These are phyloP conservation scores for Sphaerobolus stellatus DNA, from an alignment of 1,284 basidiomycete species.

Conservation along the genomic window DNA sequence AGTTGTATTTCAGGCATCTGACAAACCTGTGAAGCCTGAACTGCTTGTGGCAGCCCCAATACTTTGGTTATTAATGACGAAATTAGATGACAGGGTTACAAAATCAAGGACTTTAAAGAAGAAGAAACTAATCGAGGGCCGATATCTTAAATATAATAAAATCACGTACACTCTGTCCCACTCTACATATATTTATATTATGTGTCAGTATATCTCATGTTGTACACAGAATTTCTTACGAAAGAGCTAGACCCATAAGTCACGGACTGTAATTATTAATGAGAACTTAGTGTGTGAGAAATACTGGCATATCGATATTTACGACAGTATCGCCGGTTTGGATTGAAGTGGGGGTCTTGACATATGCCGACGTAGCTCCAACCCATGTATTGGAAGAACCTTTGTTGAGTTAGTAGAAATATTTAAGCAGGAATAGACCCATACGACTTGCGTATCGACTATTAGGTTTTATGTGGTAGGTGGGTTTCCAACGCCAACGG, in stretches of 20 bases:
- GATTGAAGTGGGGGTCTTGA: too few species aligned
- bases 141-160: background rate
- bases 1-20: background rate
- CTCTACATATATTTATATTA: constrained; percentile 13
- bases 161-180: constrained; percentile 50
- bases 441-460: background rate
- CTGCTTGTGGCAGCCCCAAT: constrained; percentile 42
- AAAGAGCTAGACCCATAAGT: constrained; percentile 53
- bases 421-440: background rate
- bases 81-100: constrained; percentile 24
- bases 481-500: background rate
- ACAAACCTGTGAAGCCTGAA: constrained; percentile 33
- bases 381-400: too few species aligned
- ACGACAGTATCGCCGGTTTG: too few species aligned
- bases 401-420: background rate
- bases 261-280: too few species aligned
- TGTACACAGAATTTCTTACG: constrained; percentile 5
- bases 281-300: too few species aligned
- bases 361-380: too few species aligned
- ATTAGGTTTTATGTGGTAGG: background rate
- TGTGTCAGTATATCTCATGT: background rate
- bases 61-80: constrained; percentile 39
- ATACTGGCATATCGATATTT: too few species aligned
- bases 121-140: background rate
- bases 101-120: constrained; percentile 33